Evolutionary conservation across 2,329 filamentous ascomycete genomes (phyloP).

Genomic region (Grosmannia penicillata): DNA sequence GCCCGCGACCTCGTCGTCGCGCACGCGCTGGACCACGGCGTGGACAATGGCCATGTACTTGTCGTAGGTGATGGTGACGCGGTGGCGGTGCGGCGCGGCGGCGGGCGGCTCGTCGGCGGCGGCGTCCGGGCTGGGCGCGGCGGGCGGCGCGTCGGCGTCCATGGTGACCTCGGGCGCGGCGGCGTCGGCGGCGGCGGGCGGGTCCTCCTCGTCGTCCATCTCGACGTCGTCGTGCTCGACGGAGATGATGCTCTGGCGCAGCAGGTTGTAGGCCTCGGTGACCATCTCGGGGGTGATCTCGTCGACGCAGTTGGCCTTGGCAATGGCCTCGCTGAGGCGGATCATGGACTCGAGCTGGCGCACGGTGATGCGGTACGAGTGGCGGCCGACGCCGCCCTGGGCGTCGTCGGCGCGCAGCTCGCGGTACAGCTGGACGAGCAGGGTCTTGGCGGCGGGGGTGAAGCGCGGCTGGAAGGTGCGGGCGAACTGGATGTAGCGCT

Average conservation of each 20-base stretch:
- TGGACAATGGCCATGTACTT: conserved; percentile 90
- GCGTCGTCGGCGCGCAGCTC: conserved; percentile 86
- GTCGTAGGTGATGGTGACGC: conserved; percentile 87
- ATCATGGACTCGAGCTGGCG: conserved; percentile 94
- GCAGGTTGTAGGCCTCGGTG: conserved; percentile 77
- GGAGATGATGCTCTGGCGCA: conserved; percentile 89
- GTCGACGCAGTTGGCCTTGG: conserved; percentile 91
- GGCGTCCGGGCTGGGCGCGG: conserved; percentile 10
- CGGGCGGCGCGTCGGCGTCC: conserved; percentile 29
- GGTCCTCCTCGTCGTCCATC: conserved; percentile 31
- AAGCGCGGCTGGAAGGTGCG: conserved; percentile 90
- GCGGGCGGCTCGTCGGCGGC: too few species aligned
- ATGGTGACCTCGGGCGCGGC: conserved; percentile 27
- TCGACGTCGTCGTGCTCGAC: conserved; percentile 97
- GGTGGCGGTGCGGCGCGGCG: conserved; percentile 22
- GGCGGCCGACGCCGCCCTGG: conserved; percentile 83
- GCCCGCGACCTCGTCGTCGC: conserved; percentile 58
- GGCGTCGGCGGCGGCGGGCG: conserved; percentile 31
- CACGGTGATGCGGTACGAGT: conserved; percentile 95
- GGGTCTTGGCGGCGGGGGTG: conserved; percentile 68
- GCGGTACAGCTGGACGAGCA: conserved; percentile 88
- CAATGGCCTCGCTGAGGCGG: conserved; percentile 90
- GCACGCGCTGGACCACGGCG: conserved; percentile 66
- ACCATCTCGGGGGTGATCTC: conserved; percentile 79
- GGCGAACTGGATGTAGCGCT: conserved; percentile 94